A percentile compares a stretch with the other conserved stretches of the same genome.
Evolutionary conservation across 805 yeast species (phyloP).

Genomic region (Candida stauntonica): DNA sequence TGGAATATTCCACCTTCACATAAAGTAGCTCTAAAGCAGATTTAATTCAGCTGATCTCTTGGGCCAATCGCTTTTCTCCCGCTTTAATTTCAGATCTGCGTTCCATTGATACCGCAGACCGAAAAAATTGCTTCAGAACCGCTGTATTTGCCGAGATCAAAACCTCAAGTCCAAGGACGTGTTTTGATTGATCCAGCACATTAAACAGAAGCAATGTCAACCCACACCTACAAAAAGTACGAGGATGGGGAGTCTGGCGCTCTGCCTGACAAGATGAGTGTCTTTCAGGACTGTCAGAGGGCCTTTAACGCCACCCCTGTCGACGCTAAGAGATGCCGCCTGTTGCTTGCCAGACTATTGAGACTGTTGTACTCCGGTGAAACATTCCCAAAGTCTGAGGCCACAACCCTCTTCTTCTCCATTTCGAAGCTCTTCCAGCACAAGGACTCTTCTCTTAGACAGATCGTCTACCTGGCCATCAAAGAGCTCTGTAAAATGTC

Average conservation of each 20-base stretch:
- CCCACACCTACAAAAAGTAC: conserved; percentile 75
- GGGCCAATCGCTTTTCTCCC: no score
- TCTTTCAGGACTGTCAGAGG: conserved; percentile 90
- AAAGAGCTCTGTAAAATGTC: conserved; percentile 84
- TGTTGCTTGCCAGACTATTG: conserved; percentile 74
- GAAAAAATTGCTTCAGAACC: no score
- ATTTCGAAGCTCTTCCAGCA: conserved; percentile 94
- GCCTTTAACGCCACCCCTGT: conserved; percentile 91
- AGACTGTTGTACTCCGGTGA: conserved; percentile 84
- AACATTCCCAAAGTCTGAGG: conserved; percentile 80
- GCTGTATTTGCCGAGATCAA: no score
- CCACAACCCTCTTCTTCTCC: conserved; percentile 89
- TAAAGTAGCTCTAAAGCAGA: no score
- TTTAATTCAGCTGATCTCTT: no score
- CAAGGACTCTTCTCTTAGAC: conserved; percentile 81
- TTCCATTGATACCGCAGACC: no score
- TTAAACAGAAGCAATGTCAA: conserved; percentile 52
- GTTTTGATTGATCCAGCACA: not conserved
- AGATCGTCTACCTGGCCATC: conserved; percentile 88
- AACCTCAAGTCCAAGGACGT: no score
- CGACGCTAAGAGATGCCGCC: conserved; percentile 81
- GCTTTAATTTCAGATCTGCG: no score
- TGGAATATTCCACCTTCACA: no score
- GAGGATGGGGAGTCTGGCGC: conserved; percentile 69
- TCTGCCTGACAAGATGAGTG: conserved; percentile 92